Conservation (phyloP, 2,329 filamentous ascomycete genomes). For the Fonsecaea nubica region DNA sequence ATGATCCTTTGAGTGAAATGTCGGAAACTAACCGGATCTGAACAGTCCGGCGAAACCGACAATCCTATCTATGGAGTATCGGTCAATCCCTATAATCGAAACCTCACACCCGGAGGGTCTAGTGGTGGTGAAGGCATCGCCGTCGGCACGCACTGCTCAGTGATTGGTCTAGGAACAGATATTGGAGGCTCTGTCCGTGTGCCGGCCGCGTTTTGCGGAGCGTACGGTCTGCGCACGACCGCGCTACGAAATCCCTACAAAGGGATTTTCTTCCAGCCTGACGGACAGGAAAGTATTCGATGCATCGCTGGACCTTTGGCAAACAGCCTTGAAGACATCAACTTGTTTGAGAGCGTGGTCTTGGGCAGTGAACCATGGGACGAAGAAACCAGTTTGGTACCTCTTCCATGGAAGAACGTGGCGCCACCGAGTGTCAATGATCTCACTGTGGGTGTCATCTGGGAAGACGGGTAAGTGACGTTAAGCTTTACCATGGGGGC, state of each 20-base stretch:
- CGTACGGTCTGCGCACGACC: slow-evolving; percentile 50
- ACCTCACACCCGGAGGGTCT: slow-evolving; percentile 59
- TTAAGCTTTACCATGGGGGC: too few species aligned
- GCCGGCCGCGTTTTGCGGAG: slow-evolving; percentile 45
- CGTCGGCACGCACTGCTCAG: slow-evolving; percentile 58
- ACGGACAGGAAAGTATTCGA: slow-evolving; percentile 47
- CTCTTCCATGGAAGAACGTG: slow-evolving; percentile 58
- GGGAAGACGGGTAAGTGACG: slow-evolving; percentile 63
- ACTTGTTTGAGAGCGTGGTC: slow-evolving; percentile 51
- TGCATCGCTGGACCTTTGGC: slow-evolving; percentile 61
- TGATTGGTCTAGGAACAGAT: slow-evolving; percentile 59
- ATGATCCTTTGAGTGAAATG: too few species aligned
- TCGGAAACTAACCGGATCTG: not conserved
- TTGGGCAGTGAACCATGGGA: slow-evolving; percentile 58
- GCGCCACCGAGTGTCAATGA: slow-evolving; percentile 22
- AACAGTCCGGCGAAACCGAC: slow-evolving; percentile 44
- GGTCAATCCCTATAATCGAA: slow-evolving; percentile 61
- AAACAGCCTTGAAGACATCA: slow-evolving; percentile 58
- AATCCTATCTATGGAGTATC: slow-evolving; percentile 53
- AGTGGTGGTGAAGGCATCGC: slow-evolving; percentile 65
- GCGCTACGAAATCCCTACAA: slow-evolving; percentile 48
- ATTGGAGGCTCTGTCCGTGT: slow-evolving; percentile 47
- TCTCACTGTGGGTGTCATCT: slow-evolving; percentile 67
- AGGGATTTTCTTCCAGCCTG: slow-evolving; percentile 18
- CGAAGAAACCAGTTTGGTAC: slow-evolving; percentile 56